A percentile compares a stretch with the other conserved stretches of the same genome.
These are phyloP conservation scores for Dichomitus squalens DNA, from an alignment of 1,284 basidiomycete species.

Conservation along the genomic window DNA sequence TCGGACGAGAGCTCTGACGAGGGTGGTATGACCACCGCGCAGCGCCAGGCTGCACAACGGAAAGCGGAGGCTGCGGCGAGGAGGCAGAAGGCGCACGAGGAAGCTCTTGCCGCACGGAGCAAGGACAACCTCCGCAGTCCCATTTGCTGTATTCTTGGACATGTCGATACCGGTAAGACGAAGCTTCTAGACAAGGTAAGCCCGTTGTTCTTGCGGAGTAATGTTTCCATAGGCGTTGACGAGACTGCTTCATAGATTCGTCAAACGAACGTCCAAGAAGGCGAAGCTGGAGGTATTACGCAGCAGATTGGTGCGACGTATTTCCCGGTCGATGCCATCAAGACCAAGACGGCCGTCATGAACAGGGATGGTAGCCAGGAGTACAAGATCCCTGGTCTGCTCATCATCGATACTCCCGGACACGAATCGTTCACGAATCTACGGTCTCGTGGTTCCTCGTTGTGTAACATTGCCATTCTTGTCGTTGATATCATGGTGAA, in stretches of 20 bases:
- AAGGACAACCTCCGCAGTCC: conserved; percentile 94
- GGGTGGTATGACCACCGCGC: conserved; percentile 56
- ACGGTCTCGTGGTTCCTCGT: conserved; percentile 92
- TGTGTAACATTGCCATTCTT: conserved; percentile 99
- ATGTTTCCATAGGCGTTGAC: background rate
- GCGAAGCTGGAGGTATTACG: conserved; percentile 99
- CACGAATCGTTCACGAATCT: conserved; percentile 99
- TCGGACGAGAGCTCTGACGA: conserved; percentile 55
- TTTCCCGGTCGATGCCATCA: conserved; percentile 97
- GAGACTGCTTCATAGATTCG: conserved; percentile 71
- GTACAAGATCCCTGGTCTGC: conserved; percentile 96
- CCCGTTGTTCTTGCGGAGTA: background rate
- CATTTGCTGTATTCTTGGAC: conserved; percentile 99
- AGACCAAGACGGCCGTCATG: conserved; percentile 89
- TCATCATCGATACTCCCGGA: conserved; percentile 98
- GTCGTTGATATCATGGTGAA: conserved; percentile 97
- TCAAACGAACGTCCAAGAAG: conserved; percentile 99
- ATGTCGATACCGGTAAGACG: conserved; percentile 99
- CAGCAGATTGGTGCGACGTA: conserved; percentile 99
- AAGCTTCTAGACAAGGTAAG: conserved; percentile 94
- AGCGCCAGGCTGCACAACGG: conserved; percentile 71
- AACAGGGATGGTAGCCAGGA: conserved; percentile 89
- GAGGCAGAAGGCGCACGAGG: conserved; percentile 82
- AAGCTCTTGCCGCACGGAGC: conserved; percentile 84
- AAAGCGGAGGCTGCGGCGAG: conserved; percentile 87